Evolutionary conservation across 2,329 filamentous ascomycete species (phyloP).

Genomic region (Grosmannia penicillata): DNA sequence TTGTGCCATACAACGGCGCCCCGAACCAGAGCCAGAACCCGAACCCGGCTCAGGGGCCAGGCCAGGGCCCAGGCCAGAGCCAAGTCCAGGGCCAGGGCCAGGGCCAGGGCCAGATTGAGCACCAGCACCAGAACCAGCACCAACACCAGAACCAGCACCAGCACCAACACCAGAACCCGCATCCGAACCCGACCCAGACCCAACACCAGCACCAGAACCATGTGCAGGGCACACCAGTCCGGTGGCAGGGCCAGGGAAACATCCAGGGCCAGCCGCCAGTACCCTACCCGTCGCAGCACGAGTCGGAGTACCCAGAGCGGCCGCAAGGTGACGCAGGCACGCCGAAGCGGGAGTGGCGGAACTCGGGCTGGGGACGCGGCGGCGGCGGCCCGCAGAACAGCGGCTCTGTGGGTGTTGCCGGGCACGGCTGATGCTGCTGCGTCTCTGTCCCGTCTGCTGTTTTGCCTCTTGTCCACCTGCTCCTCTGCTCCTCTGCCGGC

Average conservation of each 20-base stretch:
- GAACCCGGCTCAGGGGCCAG: conserved; percentile 36
- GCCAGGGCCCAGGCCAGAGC: conserved; percentile 13
- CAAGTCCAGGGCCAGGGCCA: no score
- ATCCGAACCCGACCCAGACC: not conserved
- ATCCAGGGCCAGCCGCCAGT: conserved; percentile 28
- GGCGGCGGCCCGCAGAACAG: conserved; percentile 12
- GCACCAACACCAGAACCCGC: no score
- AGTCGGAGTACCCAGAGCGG: conserved; percentile 29
- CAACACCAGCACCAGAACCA: no score
- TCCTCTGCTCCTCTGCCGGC: no score
- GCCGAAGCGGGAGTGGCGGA: conserved; percentile 40
- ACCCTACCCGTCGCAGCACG: conserved; percentile 23
- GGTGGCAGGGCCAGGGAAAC: no score
- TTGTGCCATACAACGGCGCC: conserved; percentile 11
- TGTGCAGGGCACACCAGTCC: no score
- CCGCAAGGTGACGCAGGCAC: conserved; percentile 23
- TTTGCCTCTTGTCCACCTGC: not conserved
- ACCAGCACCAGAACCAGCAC: no score
- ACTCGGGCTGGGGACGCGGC: conserved; percentile 38
- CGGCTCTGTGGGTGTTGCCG: conserved; percentile 32
- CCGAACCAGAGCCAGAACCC: conserved; percentile 30
- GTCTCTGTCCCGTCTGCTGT: not conserved
- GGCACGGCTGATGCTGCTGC: conserved; percentile 19
- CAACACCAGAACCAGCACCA: no score
- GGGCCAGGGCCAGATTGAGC: conserved; percentile 29